Evolutionary conservation across 2,329 filamentous ascomycete genomes (phyloP).

Genomic region (Sclerotinia glacialis): DNA sequence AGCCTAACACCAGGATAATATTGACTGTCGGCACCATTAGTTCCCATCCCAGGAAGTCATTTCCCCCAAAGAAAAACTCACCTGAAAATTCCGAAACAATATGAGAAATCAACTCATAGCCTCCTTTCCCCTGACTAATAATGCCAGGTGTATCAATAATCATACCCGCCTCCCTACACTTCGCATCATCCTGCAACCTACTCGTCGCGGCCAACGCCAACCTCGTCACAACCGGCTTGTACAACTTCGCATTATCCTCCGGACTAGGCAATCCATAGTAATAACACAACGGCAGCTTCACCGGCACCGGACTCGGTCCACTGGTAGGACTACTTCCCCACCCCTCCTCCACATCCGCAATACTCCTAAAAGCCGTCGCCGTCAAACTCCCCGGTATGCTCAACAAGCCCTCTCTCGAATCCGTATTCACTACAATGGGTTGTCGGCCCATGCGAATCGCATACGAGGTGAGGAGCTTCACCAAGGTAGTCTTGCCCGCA

Average conservation of each 20-base stretch:
- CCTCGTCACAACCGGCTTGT: slow-evolving; percentile 69
- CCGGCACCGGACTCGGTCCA: slow-evolving; percentile 81
- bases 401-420: slow-evolving; percentile 77
- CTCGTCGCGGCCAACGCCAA: slow-evolving; percentile 77
- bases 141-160: slow-evolving; percentile 81
- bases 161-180: slow-evolving; percentile 70
- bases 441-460: slow-evolving; percentile 71
- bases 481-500: slow-evolving; percentile 79
- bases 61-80: slow-evolving; percentile 32
- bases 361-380: slow-evolving; percentile 79
- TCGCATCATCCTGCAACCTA: slow-evolving; percentile 71
- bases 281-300: slow-evolving; percentile 89
- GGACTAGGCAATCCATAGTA: slow-evolving; percentile 75
- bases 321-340: slow-evolving; percentile 91
- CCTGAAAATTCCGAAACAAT: slow-evolving; percentile 68
- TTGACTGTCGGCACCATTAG: slow-evolving; percentile 53
- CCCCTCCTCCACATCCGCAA: slow-evolving; percentile 83
- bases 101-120: slow-evolving; percentile 76
- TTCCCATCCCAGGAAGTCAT: not conserved
- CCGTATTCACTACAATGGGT: slow-evolving; percentile 79
- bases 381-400: slow-evolving; percentile 78
- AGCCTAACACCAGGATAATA: slow-evolving; percentile 77
- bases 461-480: slow-evolving; percentile 75
- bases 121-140: slow-evolving; percentile 61
- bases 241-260: slow-evolving; percentile 70